These are phyloP conservation scores for Trichoderma pleuroti DNA, from an alignment of 2,329 filamentous ascomycete species.

Conservation along the genomic window DNA sequence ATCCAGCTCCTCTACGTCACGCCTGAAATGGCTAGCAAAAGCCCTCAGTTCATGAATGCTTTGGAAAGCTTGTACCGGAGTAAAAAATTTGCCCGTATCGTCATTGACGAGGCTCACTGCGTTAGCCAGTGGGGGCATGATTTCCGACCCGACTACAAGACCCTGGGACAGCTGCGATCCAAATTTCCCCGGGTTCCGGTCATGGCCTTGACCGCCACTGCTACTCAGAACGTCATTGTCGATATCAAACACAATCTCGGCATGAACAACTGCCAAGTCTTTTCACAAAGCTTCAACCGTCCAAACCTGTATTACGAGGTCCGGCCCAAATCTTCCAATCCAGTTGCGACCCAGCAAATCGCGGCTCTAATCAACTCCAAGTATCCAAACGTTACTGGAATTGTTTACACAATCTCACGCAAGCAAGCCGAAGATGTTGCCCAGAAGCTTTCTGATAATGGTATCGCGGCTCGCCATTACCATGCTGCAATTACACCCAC, in stretches of 20 bases:
- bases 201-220: conserved; percentile 93
- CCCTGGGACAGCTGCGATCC: conserved; percentile 68
- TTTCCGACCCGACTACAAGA: conserved; percentile 94
- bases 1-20: conserved; percentile 92
- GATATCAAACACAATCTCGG: conserved; percentile 91
- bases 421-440: conserved; percentile 81
- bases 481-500: conserved; percentile 72
- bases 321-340: conserved; percentile 62
- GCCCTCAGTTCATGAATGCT: conserved; percentile 60
- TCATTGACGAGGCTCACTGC: conserved; percentile 98
- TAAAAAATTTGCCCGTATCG: conserved; percentile 76
- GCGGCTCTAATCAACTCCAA: conserved; percentile 65
- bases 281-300: conserved; percentile 94
- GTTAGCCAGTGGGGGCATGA: conserved; percentile 99
- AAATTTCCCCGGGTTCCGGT: conserved; percentile 78
- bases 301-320: conserved; percentile 92
- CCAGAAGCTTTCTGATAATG: conserved; percentile 57
- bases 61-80: conserved; percentile 67
- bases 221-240: conserved; percentile 85
- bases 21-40: conserved; percentile 93
- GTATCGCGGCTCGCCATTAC: conserved; percentile 77
- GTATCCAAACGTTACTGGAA: conserved; percentile 73
- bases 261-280: conserved; percentile 73
- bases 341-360: conserved; percentile 44
- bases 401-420: conserved; percentile 88